Evolutionary conservation across 2,329 filamentous ascomycete genomes (phyloP), one percentile per base, ranked within the genome.

Genomic region (Sclerotinia sclerotiorum): DNA sequence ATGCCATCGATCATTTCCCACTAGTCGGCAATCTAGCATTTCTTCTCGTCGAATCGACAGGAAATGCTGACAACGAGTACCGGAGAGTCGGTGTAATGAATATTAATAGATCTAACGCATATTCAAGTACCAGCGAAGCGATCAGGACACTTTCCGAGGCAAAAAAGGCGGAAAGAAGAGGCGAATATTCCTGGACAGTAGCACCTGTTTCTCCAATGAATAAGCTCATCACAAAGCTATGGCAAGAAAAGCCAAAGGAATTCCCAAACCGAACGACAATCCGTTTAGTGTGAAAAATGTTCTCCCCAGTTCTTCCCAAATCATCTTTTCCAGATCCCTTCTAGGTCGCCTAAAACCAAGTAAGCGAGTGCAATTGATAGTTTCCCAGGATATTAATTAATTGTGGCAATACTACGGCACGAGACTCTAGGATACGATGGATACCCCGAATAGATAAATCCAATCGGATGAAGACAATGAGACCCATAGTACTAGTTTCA

Each of bases 21-120:
- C n/a, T 69, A 15, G 46, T 15, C 44, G 68, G 64, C n/a, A 61
- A 7, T 21, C 54, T 66, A 39, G 58, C 49, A 32, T 57, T 70
- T 49, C 64, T 69, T 44, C 46, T 70, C n/a, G 63, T 70, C 11
- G 69, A 70, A 65, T 69, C 69, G 44, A 70, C 68, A 5, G 65
- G 63, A 17, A 44, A 58, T 21, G 13, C 10, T 15, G 58, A 65
- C 6, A 66, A 32, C 32, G 69, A 70, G 62, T 70, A 70, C 48
- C 68, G 69, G 4, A 68, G 69, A 13, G 64, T 70, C 10, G 69
- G 69, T 10, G 56, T 62, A 21, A 56, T 69, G 39, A 49, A 29
- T 17, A 13, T 69, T 5, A 24, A 51, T 15, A 46, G 56, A 24
- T 52, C 62, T 46, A 60, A 17, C 39, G 56, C 10, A 24, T 62